Base-by-base conservation (phyloP, 2,329 filamentous ascomycete species). In the Ophiostoma ips region DNA sequence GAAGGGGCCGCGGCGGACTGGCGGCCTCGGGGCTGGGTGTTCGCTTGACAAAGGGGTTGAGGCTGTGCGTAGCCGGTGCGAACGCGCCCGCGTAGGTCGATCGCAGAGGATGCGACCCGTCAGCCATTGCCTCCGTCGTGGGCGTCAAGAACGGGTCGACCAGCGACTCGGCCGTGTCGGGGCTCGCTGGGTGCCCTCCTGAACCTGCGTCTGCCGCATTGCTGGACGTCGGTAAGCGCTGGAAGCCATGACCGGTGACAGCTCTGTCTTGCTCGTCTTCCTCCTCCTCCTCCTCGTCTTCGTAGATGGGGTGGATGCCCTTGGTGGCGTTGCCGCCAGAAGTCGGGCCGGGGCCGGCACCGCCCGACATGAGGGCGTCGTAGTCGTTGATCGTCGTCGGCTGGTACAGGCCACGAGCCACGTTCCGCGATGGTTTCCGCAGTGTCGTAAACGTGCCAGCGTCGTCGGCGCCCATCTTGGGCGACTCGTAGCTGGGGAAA, bases 251-350 rank as follows among this genome's bases (percentile, higher is more conserved):
- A 30, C 21, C 9, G 7, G n/a, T 43, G n/a, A 10, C 50, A 11
- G 55, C 54, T 8, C 52, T 51, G 49, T 62, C 53, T 38, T 56
- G n/a, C n/a, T n/a, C n/a, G n/a, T n/a, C 37, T 18, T 62, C 58
- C 1, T 62, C 60, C 7, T 70, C 71, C 31, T 77, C 74, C 55
- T 79, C 75, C 36, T 76, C 75, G 9, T 73, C 75, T 55, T 79
- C 76, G 55, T 75, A 70, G 52, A 79, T 79, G 1, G 76, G 76
- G 54, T 77, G 73, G 54, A 79, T 79, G 2, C 62, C 64, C 4
- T 68, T 69, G 0, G 68, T 60, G 50, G 54, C 50, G 50, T 35
- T 45, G 52, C 34, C 41, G 53, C 45, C 35, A 49, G 41, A 38
- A 33, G 49, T 24, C 9, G 37, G 45, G 34, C 38, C 47, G 16